These are phyloP conservation scores for Petrea volubilis DNA, from an alignment of 257 asterid genomes.

Conservation along the genomic window DNA sequence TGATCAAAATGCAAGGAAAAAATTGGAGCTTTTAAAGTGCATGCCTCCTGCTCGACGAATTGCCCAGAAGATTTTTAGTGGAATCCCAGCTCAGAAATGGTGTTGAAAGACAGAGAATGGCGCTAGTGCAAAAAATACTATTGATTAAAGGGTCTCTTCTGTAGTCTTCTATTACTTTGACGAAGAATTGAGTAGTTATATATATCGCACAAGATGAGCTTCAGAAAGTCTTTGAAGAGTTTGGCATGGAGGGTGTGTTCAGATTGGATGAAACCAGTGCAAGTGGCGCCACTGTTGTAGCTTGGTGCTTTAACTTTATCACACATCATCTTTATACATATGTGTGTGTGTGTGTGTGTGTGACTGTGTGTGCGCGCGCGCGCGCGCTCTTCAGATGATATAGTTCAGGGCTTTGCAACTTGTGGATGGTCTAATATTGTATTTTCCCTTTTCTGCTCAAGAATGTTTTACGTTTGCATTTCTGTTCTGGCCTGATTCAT, in stretches of 20 bases:
- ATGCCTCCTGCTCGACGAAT: constrained; percentile 33
- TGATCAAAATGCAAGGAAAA: neutral
- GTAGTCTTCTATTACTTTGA: constrained; percentile 23
- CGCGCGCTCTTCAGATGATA: neutral
- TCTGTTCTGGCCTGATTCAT: neutral
- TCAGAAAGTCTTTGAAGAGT: constrained; percentile 31
- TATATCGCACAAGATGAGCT: constrained; percentile 26
- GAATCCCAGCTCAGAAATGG: neutral
- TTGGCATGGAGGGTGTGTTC: constrained; percentile 7
- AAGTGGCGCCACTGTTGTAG: neutral
- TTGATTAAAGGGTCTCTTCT: neutral
- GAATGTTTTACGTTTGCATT: neutral
- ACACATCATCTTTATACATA: neutral
- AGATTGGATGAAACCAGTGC: constrained; percentile 18
- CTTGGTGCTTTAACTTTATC: neutral
- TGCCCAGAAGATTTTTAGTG: constrained; percentile 8
- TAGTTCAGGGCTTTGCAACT: neutral
- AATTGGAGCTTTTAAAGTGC: constrained; percentile 14
- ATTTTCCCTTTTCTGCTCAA: neutral
- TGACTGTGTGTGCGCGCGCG: too few species aligned
- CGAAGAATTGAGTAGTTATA: constrained; percentile 27
- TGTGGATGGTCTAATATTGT: neutral
- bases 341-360: too few species aligned
- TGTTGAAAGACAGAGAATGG: neutral
- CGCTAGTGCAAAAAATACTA: too few species aligned